phyloP scores from a whole-genome alignment of 2,329 filamentous ascomycete species.

The Sordariomycetes sp. region DNA sequence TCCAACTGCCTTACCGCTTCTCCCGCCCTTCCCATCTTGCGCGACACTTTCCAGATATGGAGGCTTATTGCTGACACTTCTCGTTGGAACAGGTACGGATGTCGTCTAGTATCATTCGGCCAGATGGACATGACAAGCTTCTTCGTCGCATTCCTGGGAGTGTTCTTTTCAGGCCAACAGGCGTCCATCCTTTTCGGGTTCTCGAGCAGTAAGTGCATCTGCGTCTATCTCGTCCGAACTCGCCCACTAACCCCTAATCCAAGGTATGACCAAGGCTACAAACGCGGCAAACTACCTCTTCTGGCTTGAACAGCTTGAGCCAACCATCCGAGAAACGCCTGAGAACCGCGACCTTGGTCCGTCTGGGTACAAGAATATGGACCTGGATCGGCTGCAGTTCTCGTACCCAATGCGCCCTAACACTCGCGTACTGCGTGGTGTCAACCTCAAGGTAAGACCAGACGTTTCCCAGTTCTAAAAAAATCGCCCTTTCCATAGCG shows the following conservation, averaged over 20 bases:
- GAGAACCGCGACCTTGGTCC: slow-evolving; percentile 16
- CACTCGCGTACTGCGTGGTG: slow-evolving; percentile 20
- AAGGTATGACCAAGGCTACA: slow-evolving; percentile 31
- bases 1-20: background rate
- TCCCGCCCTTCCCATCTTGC: too few species aligned
- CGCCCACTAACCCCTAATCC: background rate
- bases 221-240: background rate
- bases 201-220: slow-evolving; percentile 21
- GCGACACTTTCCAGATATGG: too few species aligned
- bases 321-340: background rate
- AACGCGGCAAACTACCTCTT: slow-evolving; percentile 35
- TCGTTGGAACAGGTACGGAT: slow-evolving; percentile 17
- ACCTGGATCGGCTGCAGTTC: slow-evolving; percentile 31
- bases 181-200: slow-evolving; percentile 27
- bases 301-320: slow-evolving; percentile 18
- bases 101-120: slow-evolving; percentile 22
- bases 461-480: too few species aligned
- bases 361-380: slow-evolving; percentile 1
- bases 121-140: slow-evolving; percentile 33
- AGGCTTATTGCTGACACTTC: background rate
- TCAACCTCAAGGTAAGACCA: slow-evolving; percentile 17
- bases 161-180: slow-evolving; percentile 30
- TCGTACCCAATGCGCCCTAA: slow-evolving; percentile 35
- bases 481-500: background rate
- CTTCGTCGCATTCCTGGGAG: slow-evolving; percentile 35